Conservation (phyloP, 768 basidiomycete genomes). For the Termitomyces sp. region DNA sequence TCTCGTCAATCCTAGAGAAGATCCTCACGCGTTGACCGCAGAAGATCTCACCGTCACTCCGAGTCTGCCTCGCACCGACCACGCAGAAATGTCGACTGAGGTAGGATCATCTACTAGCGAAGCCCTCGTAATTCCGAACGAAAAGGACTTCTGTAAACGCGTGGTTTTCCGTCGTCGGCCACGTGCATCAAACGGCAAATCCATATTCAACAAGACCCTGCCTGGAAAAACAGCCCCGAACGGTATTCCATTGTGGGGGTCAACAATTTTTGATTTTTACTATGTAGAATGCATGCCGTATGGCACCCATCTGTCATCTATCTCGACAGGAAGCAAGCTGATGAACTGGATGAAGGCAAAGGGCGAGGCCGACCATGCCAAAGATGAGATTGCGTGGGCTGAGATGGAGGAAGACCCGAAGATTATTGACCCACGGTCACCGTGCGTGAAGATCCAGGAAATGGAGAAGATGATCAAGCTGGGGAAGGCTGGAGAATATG, state of each 20-base stretch:
- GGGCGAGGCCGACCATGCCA: slow-evolving; percentile 31
- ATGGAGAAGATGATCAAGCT: slow-evolving; percentile 3
- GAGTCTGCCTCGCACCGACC: background rate
- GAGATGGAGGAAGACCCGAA: slow-evolving; percentile 33
- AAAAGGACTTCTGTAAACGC: background rate
- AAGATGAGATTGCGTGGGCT: slow-evolving; percentile 30
- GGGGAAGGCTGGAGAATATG: slow-evolving; percentile 6
- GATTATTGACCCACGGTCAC: slow-evolving; percentile 23
- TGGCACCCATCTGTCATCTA: slow-evolving; percentile 12
- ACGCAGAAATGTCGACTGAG: background rate
- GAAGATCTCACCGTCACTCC: slow-evolving; percentile 14
- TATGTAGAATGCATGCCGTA: slow-evolving; percentile 22
- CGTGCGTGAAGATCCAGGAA: slow-evolving; percentile 2
- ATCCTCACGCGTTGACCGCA: slow-evolving; percentile 11
- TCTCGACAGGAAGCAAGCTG: slow-evolving; percentile 36
- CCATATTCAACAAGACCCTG: slow-evolving; percentile 3
- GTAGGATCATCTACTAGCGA: slow-evolving; percentile 1
- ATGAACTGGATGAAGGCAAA: slow-evolving; percentile 30
- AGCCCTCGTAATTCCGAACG: background rate
- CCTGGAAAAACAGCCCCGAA: slow-evolving; percentile 31
- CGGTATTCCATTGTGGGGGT: slow-evolving; percentile 36
- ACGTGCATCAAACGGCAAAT: slow-evolving; percentile 12
- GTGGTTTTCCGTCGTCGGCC: slow-evolving; percentile 15
- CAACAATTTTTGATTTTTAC: slow-evolving; percentile 41
- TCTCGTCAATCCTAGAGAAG: slow-evolving; percentile 11